A percentile compares a stretch with the other conserved stretches of the same genome.
Conservation (phyloP, 2,329 filamentous ascomycete species). For the Neofusicoccum cordaticola region DNA sequence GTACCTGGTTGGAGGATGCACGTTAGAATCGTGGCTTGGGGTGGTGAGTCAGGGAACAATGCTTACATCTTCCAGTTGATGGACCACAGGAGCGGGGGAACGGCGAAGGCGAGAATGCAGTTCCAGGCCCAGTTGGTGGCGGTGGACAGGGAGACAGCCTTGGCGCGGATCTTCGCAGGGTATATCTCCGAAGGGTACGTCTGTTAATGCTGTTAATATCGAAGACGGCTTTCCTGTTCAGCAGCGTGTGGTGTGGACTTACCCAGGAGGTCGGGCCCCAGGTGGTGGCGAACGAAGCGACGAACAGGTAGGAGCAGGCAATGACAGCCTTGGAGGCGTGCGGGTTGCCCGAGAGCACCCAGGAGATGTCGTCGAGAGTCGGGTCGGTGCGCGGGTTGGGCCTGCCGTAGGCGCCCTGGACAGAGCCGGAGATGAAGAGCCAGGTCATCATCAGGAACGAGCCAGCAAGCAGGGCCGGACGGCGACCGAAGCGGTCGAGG, state of each 20-base stretch:
- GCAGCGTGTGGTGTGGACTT: slow-evolving; percentile 23
- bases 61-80: slow-evolving; percentile 26
- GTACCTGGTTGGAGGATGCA: slow-evolving; percentile 18
- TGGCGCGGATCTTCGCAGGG: slow-evolving; percentile 31
- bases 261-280: slow-evolving; percentile 51
- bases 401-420: slow-evolving; percentile 23
- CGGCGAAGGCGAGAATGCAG: slow-evolving; percentile 55
- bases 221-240: not conserved
- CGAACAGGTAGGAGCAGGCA: slow-evolving; percentile 61
- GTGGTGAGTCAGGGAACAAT: not conserved
- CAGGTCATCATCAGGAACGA: slow-evolving; percentile 50
- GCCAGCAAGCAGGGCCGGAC: slow-evolving; percentile 50
- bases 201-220: not conserved
- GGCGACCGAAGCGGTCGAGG: slow-evolving; percentile 54
- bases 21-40: slow-evolving; percentile 19
- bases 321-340: slow-evolving; percentile 56
- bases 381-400: slow-evolving; percentile 21
- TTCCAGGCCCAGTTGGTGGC: slow-evolving; percentile 40
- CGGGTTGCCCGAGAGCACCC: slow-evolving; percentile 47
- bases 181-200: slow-evolving; percentile 52
- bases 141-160: slow-evolving; percentile 37
- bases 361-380: slow-evolving; percentile 41
- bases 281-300: slow-evolving; percentile 57
- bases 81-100: slow-evolving; percentile 32
- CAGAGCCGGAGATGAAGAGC: slow-evolving; percentile 22